Evolutionary conservation across 2,329 filamentous ascomycete genomes (phyloP), one percentile per base, ranked within the genome.

Genomic region (Sporothrix euskadiensis): DNA sequence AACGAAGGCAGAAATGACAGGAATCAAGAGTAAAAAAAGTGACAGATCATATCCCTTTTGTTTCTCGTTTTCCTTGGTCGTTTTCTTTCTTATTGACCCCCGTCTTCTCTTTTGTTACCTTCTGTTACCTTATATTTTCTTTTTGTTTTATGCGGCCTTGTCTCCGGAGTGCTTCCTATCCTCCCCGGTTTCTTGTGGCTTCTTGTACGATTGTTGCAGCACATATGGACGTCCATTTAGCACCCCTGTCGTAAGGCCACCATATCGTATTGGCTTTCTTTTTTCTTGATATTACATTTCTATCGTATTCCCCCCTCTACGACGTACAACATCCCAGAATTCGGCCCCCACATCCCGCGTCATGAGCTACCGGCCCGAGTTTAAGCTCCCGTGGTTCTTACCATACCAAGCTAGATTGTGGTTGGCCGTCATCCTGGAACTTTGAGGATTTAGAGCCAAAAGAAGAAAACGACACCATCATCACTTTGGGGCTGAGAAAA

Each of bases 41-140:
- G 65, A 68, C 65, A 68, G 44, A 68, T 68, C 65, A 68, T 22
- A 68, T 68, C 44, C 47, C 14, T 68, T 68, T 68, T 52, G 65
- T 52, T 49, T 52, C 30, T 68, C 19, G 7, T n/a, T 35, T 52
- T 68, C 7, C n/a, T 65, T 47, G 39, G 22, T 26, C n/a, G 49
- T 52, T 9, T 6, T 6, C 26, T 32, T 5, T 7, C 8, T 59
- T 32, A 16, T 19, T 35, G 56, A n/a, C 35, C 61, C 61, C 61
- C 22, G 39, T 66, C 35, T 39, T 30, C 26, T 12, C 39, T 30
- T 26, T 65, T 44, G 10, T 65, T 54, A 9, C 16, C 10, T 49
- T 49, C 6, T 54, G 19, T n/a, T 54, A 8, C 10, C 22, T 39
- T 0, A 2, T 39, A 22, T 35, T 47, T 65, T 66, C 12, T 22